Base-by-base conservation (phyloP, 163 green algal genomes). In the Trebouxia gelatinosa region DNA sequence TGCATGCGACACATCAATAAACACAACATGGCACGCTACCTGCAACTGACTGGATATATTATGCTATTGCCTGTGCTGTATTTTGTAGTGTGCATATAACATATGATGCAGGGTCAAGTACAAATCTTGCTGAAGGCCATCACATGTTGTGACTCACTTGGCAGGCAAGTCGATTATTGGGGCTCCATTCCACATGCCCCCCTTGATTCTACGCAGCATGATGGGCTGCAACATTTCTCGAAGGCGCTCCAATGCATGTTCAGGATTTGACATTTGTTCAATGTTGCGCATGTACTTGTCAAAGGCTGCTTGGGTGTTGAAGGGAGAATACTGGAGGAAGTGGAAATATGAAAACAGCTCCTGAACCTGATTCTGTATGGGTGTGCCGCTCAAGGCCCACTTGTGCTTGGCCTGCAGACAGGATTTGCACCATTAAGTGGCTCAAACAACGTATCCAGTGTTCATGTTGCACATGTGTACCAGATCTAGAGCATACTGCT, bases 341-440 rank as follows among this genome's bases (percentile, higher is more conserved):
- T 81, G 79, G 77, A 98, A 95, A 83, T 97, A 97, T 58, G 71
- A 82, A 78, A 90, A 97, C 19, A 98, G 86, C 83, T 98, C 94
- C 46, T 94, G 88, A 38, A 97, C 71, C 26, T 82, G 86, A 87
- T 98, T 98, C 83, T 98, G 91, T 13, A 97, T 92, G 32, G 92
- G 93, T 51, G 93, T 97, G 35, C 93, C 93, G 19, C 77, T 91
- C 23, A 97, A 81, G 74, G 86, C 92, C 93, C 93, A 97, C 32
- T 82, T 61, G 34, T 46, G 31, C 28, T 65, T 57, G 16, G 70
- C 66, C 87, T 87, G 64, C 21, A 40, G 26, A 43, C 17, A 68
- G 31, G 2, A 29, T 26, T 34, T n/a, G n/a, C n/a, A n/a, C n/a
- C n/a, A n/a, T n/a, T n/a, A n/a, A n/a, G n/a, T n/a, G n/a, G n/a